Evolutionary conservation across 2,329 filamentous ascomycete species (phyloP), one percentile per base, ranked within the genome.

Genomic region (Epichloe scottii): DNA sequence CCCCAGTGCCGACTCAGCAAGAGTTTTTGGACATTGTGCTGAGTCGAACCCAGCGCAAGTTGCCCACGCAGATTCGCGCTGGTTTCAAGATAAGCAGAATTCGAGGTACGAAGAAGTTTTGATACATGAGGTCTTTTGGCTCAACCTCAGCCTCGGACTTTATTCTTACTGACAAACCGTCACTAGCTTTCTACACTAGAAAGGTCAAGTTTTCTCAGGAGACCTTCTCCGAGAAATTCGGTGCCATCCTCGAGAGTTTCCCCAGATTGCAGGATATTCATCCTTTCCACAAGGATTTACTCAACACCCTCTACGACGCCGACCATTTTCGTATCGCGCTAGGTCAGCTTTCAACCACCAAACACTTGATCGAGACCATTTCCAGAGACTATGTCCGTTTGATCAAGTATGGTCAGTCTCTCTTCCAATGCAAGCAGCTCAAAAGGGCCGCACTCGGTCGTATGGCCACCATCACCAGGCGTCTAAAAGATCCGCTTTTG

Each of bases 191-290:
- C 73, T 97, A 97, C 71, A 96, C 91, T 44, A 78, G 93, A 68
- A 97, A 97, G 72, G 90, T 96, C 77, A 97, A 97, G 72, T 98
- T 89, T 72, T 96, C 93, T 5, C 85, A 91, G 65, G 93, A 98
- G 73, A 97, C 91, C 41, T 96, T 96, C 70, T 83, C 84, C 58
- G 93, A 98, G 69, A 97, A 97, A 72, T 82, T 98, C 59, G 81
- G 82, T 59, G 80, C 84, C 54, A 96, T 96, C 63, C 82, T 97
- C 63, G 87, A 95, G 68, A 88, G 87, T 61, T 96, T 98, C 64
- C 93, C 93, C 51, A 82, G 90, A 53, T 78, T 98, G 50, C 84
- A 89, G 66, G 93, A 98, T 66, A 91, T 96, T 66, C 91, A 96
- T 67, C 90, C 91, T 50, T 96, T 96, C 76, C 90, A 85, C 81